These are phyloP conservation scores for Chlamydomonas sp. DNA, from an alignment of 139 green algal species.

Conservation along the genomic window DNA sequence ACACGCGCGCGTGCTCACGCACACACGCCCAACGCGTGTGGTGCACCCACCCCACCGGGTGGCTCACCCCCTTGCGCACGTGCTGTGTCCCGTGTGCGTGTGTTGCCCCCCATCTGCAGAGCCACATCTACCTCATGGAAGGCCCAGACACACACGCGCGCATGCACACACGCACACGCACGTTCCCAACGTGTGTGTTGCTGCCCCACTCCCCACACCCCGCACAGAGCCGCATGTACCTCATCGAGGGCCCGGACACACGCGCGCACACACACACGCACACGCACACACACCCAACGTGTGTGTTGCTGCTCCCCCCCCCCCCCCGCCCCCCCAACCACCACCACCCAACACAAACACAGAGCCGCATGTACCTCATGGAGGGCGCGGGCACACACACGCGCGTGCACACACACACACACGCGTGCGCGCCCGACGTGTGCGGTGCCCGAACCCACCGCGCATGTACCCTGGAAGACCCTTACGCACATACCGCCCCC, in stretches of 20 bases:
- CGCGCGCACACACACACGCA: constrained; percentile 40
- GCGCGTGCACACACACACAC: not conserved
- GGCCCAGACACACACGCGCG: not conserved
- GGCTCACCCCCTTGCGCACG: too few species aligned
- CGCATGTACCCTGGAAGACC: not conserved
- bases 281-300: too few species aligned
- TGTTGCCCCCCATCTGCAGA: not conserved
- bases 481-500: not conserved
- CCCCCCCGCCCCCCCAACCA: not conserved
- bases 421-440: not conserved
- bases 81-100: too few species aligned
- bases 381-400: not conserved
- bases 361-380: not conserved
- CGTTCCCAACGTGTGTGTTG: too few species aligned
- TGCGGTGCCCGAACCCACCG: not conserved
- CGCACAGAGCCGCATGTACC: constrained; percentile 49
- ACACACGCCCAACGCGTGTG: not conserved
- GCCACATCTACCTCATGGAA: not conserved
- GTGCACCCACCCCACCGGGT: not conserved
- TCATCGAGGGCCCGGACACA: constrained; percentile 46
- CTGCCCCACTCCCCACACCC: too few species aligned
- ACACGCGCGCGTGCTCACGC: not conserved
- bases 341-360: not conserved
- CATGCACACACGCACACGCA: not conserved
- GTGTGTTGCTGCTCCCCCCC: constrained; percentile 15